Base-by-base conservation (phyloP, 148 eudicot genomes). In the Limonium bicolor region DNA sequence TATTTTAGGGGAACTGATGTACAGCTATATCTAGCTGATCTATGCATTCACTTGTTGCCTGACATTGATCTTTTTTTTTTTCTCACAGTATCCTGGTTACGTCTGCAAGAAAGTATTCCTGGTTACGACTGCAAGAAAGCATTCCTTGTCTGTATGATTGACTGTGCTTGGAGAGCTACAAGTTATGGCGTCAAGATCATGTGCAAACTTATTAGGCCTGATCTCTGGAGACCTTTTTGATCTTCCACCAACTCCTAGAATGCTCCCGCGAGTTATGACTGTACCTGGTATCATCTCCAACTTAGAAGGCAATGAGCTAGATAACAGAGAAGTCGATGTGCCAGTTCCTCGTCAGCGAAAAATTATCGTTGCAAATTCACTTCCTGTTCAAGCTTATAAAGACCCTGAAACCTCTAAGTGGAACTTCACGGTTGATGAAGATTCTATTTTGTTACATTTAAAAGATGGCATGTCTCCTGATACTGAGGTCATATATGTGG, bases 311-410 rank as follows among this genome's bases (percentile, higher is more conserved):
- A 80, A 47, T 44, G 67, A 53, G 36, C 56, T 63, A 46, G 62
- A 64, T 43, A 77, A 70, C 51, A 73, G 64, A 21, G 90, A 76
- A 35, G 36, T 24, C 6, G 46, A 27, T 24, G 53, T 67, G 10
- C 52, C 68, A 27, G 47, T 28, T 51, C 56, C 53, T 7, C 68
- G 56, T 25, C 81, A 71, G 42, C 56, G 81, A 31, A 74, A 62
- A 51, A 77, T 81, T 24, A 61, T 81, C 27, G 92, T 81, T 27
- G 69, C 85, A 49, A 81, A 81, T 58, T 62, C 62, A 73, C 53
- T 81, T 16, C 92, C 85, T 12, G 30, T 81, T 43, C 51, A 71
- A 47, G 78, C 73, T 37, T 47, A 53, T 30, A 63, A 61, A 58
- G 77, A 80, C 38, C 24, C 46, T 6, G 76, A 69, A 59, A 69